A percentile compares a stretch with the other conserved stretches of the same genome.
phyloP scores from a whole-genome alignment of 768 basidiomycete genomes.

The Suillus cothurnatus region DNA sequence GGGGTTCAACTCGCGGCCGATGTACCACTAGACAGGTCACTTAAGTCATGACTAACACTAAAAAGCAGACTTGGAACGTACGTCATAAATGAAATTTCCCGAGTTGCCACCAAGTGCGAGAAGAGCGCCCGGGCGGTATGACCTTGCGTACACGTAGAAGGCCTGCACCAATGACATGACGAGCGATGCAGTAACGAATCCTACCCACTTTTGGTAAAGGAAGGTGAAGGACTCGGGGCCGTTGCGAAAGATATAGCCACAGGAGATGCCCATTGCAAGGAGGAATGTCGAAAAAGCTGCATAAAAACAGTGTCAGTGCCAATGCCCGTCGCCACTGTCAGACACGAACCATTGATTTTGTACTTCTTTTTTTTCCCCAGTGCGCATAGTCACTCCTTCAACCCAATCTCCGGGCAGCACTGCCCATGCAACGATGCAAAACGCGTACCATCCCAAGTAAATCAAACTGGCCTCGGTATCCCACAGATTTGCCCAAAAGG shows the following conservation, averaged over 20 bases:
- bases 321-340: not conserved
- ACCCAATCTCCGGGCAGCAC: conserved; percentile 76
- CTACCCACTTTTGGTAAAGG: conserved; percentile 90
- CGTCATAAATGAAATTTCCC: conserved; percentile 88
- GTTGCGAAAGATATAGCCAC: conserved; percentile 67
- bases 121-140: conserved; percentile 69
- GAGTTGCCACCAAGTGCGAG: conserved; percentile 93
- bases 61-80: conserved; percentile 39
- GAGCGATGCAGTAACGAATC: conserved; percentile 81
- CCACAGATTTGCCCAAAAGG: conserved; percentile 80
- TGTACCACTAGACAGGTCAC: conserved; percentile 68
- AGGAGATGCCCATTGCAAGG: conserved; percentile 71
- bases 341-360: conserved; percentile 87
- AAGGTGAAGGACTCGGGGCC: conserved; percentile 86
- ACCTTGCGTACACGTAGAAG: conserved; percentile 64
- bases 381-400: conserved; percentile 69
- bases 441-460: conserved; percentile 92
- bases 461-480: conserved; percentile 75
- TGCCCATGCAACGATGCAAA: conserved; percentile 79
- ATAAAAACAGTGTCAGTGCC: not conserved
- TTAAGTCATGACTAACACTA: not conserved
- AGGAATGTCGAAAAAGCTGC: conserved; percentile 88
- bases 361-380: conserved; percentile 78
- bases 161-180: conserved; percentile 80
- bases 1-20: conserved; percentile 95